Percentiles rank a stretch among this genome's conserved stretches.
These are phyloP conservation scores for Linum trigynum DNA, from an alignment of 345 rosid species.

Conservation along the genomic window DNA sequence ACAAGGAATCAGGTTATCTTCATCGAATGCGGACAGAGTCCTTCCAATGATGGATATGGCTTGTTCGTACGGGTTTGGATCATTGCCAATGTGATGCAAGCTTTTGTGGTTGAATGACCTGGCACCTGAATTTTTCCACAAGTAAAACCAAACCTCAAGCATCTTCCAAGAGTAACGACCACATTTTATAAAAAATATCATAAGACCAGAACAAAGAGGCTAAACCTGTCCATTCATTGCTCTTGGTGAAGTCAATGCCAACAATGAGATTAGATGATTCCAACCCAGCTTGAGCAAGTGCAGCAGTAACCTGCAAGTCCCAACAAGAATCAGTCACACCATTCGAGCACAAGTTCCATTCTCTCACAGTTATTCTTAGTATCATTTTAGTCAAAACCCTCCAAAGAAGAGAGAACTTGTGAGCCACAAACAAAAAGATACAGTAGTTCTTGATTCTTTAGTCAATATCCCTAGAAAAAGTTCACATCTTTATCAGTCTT, in stretches of 20 bases:
- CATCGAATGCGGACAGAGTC: constrained; percentile 78
- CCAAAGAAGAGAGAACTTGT: no score
- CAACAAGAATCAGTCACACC: background rate
- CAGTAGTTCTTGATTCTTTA: no score
- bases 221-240: constrained; percentile 90
- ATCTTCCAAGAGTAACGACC: no score
- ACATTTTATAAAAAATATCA: no score
- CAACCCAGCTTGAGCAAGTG: constrained; percentile 63
- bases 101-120: constrained; percentile 48
- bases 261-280: constrained; percentile 86
- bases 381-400: background rate
- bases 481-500: no score
- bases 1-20: constrained; percentile 74
- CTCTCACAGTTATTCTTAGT: no score
- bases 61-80: constrained; percentile 70
- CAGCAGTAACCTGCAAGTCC: constrained; percentile 42
- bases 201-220: background rate
- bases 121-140: constrained; percentile 26
- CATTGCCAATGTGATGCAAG: constrained; percentile 45
- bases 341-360: no score
- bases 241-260: constrained; percentile 82
- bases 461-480: no score
- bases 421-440: no score
- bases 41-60: constrained; percentile 67
- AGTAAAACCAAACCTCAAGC: constrained; percentile 9